A percentile compares a stretch with the other conserved stretches of the same genome.
phyloP scores from a whole-genome alignment of 306 rosid species.

The Carpinus viminea region DNA sequence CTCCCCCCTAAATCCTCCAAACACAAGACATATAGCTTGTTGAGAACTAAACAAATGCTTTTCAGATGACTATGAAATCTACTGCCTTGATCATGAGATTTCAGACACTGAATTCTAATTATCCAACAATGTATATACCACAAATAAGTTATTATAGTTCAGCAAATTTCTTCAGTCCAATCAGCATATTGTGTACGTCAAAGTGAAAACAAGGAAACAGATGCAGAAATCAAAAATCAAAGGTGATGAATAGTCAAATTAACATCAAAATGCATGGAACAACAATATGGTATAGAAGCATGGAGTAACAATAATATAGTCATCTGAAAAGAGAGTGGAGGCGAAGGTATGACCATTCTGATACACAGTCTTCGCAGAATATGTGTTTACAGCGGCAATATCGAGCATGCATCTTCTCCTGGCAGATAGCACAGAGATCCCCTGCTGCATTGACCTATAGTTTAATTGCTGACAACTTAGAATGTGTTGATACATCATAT shows the following conservation, averaged over 20 bases:
- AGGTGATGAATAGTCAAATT: background rate
- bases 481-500: background rate
- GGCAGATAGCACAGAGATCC: slow-evolving; percentile 98
- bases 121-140: too few relatives aligned
- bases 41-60: background rate
- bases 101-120: too few relatives aligned
- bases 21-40: background rate
- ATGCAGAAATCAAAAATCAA: background rate
- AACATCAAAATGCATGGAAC: background rate
- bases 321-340: background rate
- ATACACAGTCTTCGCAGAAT: slow-evolving; percentile 97
- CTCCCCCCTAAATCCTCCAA: background rate
- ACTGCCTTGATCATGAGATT: background rate
- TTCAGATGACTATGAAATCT: background rate
- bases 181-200: too few relatives aligned
- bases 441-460: slow-evolving; percentile 87
- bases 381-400: slow-evolving; percentile 93
- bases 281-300: background rate
- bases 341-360: slow-evolving; percentile 65
- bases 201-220: too few relatives aligned
- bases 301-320: slow-evolving; percentile 16
- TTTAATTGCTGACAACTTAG: slow-evolving; percentile 17
- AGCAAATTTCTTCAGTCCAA: too few relatives aligned
- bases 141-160: too few relatives aligned
- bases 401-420: slow-evolving; percentile 97